These are phyloP conservation scores for Erigeron philadelphicus DNA, from an alignment of 140 eudicot species.

Conservation along the genomic window DNA sequence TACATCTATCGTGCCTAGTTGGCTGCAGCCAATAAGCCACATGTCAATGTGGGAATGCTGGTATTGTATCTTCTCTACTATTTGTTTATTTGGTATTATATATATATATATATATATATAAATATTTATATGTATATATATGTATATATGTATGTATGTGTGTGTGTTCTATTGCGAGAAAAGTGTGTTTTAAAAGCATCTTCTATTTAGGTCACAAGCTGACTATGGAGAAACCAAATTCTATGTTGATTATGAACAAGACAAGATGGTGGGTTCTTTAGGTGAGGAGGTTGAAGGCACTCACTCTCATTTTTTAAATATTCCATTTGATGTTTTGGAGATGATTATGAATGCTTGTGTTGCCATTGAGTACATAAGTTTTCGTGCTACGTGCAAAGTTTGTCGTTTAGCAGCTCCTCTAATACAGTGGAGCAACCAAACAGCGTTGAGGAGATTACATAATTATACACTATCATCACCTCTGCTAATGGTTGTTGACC, in stretches of 20 bases:
- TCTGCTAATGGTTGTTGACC: too few species aligned
- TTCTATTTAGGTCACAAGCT: slow-evolving; percentile 10
- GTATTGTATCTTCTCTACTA: not conserved
- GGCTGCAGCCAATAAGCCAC: not conserved
- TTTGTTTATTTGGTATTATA: not conserved
- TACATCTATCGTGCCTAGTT: not conserved
- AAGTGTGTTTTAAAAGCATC: not conserved
- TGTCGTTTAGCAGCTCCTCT: slow-evolving; percentile 16
- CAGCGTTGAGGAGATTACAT: not conserved
- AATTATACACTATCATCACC: slow-evolving; percentile 12
- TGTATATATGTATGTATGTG: too few species aligned
- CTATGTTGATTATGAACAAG: too few species aligned
- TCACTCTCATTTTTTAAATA: not conserved
- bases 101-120: too few species aligned
- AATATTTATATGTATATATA: too few species aligned
- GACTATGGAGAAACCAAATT: not conserved
- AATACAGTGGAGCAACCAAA: not conserved
- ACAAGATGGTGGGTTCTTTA: not conserved
- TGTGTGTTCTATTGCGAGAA: not conserved
- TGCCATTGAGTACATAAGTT: too few species aligned
- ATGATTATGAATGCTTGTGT: too few species aligned
- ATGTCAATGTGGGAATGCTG: slow-evolving; percentile 11
- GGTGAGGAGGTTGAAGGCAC: not conserved
- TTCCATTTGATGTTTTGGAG: slow-evolving; percentile 4
- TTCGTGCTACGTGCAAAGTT: too few species aligned